phyloP scores from a whole-genome alignment of 225 moss, liverwort and hornwort species.

The Asterella californica region DNA sequence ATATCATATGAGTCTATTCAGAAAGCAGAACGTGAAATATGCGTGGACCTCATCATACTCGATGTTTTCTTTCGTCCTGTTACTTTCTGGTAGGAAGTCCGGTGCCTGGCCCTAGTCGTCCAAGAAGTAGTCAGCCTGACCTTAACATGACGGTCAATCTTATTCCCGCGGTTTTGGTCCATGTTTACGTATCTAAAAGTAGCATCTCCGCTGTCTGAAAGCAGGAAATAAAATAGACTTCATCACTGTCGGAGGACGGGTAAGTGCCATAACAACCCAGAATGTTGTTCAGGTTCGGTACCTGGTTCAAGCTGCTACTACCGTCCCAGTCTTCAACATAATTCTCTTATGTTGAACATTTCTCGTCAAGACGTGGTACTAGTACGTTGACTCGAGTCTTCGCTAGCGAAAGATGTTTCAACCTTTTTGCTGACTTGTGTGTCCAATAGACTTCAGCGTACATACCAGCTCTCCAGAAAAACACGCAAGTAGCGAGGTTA shows the following conservation, averaged over 20 bases:
- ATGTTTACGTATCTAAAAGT: not conserved
- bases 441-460: conserved; percentile 18
- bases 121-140: too few species aligned
- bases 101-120: too few species aligned
- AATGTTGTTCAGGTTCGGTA: not conserved
- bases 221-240: conserved; percentile 26
- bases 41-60: too few species aligned
- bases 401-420: not conserved
- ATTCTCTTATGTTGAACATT: too few species aligned
- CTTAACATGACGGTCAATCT: not conserved
- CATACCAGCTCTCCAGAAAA: conserved; percentile 26
- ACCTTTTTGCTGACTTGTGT: not conserved
- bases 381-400: too few species aligned
- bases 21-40: not conserved
- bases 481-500: not conserved
- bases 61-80: not conserved
- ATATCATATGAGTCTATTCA: not conserved
- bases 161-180: not conserved
- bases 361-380: too few species aligned
- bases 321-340: not conserved
- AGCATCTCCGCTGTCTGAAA: not conserved
- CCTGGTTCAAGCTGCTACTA: not conserved
- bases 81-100: not conserved
- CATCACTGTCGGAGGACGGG: conserved; percentile 20
- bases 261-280: not conserved